These are phyloP conservation scores for Cinnamomum chago DNA, from an alignment of 164 flowering plant genomes.

Conservation along the genomic window DNA sequence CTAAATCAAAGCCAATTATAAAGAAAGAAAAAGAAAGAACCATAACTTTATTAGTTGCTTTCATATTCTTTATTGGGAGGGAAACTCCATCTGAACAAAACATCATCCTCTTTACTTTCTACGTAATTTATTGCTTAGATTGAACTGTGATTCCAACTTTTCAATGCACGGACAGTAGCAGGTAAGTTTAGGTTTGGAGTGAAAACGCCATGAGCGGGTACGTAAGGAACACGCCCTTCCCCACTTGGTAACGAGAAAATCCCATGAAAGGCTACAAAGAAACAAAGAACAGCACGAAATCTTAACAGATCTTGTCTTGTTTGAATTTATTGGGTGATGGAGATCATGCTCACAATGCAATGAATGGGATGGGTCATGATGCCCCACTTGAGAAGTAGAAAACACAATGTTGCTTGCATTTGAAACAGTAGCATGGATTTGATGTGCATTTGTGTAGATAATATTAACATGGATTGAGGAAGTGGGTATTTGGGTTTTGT, in stretches of 20 bases:
- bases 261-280: neutral
- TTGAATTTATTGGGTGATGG: neutral
- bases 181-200: neutral
- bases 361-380: constrained; percentile 1
- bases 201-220: neutral
- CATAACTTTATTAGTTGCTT: too few species aligned
- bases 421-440: neutral
- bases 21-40: too few species aligned
- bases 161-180: too few species aligned
- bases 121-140: too few species aligned
- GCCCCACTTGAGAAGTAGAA: neutral
- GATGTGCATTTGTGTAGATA: neutral
- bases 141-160: too few species aligned
- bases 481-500: neutral
- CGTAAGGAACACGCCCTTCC: neutral
- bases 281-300: neutral
- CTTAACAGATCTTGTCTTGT: neutral
- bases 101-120: too few species aligned
- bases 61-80: too few species aligned
- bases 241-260: neutral
- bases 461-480: neutral
- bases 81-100: too few species aligned
- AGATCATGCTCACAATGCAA: constrained; percentile 3
- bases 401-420: neutral
- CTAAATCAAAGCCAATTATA: too few species aligned